phyloP scores from a whole-genome alignment of 2,329 filamentous ascomycete genomes.

The Albifimbria verrucaria region DNA sequence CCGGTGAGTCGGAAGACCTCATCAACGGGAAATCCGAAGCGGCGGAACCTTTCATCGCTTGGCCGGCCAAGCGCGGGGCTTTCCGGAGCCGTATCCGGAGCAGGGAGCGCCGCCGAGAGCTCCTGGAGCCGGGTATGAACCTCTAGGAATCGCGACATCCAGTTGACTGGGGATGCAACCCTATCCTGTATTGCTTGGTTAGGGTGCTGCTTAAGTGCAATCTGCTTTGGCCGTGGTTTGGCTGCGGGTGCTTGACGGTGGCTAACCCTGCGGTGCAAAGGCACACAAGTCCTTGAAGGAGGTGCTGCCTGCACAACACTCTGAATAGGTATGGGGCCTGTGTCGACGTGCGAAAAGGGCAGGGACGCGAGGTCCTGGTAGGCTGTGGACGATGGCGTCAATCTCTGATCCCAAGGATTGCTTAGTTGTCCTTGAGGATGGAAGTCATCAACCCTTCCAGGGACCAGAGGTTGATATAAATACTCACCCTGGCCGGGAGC shows the following conservation, averaged over 20 bases:
- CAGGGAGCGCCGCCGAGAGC: conserved; percentile 30
- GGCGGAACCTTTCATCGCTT: conserved; percentile 17
- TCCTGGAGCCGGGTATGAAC: conserved; percentile 35
- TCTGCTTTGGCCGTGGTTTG: conserved; percentile 27
- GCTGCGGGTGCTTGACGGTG: conserved; percentile 19
- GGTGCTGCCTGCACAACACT: neutral
- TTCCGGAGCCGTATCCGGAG: conserved; percentile 18
- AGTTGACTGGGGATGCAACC: conserved; percentile 23
- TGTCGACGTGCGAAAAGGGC: neutral
- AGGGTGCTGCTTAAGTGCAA: conserved; percentile 23
- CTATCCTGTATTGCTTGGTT: conserved; percentile 14
- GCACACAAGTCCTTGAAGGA: neutral
- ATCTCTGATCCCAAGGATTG: conserved; percentile 14
- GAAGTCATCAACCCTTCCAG: conserved; percentile 8
- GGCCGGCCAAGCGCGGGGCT: conserved; percentile 14
- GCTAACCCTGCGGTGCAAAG: conserved; percentile 15
- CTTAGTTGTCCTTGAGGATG: conserved; percentile 11
- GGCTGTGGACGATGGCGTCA: conserved; percentile 7
- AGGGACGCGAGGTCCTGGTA: conserved; percentile 5
- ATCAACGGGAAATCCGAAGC: conserved; percentile 34
- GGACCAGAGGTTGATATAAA: conserved; percentile 25
- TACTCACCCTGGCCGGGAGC: conserved; percentile 17
- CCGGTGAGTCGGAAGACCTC: conserved; percentile 38
- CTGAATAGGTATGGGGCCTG: conserved; percentile 1
- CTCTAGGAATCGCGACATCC: conserved; percentile 36